phyloP scores from a whole-genome alignment of 2,329 filamentous ascomycete species.

The Fusarium pseudograminearum region DNA sequence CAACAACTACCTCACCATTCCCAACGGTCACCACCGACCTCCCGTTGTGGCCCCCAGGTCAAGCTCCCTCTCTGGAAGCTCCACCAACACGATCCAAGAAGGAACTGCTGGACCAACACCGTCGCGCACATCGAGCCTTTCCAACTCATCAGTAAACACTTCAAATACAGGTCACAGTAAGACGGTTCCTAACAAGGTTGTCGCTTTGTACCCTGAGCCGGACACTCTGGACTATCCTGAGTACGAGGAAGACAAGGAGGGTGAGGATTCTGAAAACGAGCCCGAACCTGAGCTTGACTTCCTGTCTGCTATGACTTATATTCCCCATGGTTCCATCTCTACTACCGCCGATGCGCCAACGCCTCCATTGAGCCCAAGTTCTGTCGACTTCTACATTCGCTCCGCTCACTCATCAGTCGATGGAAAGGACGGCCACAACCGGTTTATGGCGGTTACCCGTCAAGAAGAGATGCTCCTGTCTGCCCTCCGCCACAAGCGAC shows the following conservation, averaged over 20 bases:
- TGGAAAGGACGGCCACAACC: conserved; percentile 49
- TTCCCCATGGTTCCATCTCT: conserved; percentile 42
- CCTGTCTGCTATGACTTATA: conserved; percentile 29
- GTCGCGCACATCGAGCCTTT: conserved; percentile 52
- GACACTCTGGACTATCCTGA: conserved; percentile 42
- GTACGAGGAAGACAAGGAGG: conserved; percentile 34
- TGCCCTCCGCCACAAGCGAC: conserved; percentile 67
- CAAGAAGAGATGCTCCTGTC: conserved; percentile 70
- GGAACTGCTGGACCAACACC: conserved; percentile 37
- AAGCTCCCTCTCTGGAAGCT: conserved; percentile 44
- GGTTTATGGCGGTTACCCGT: conserved; percentile 68
- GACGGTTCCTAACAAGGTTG: conserved; percentile 50
- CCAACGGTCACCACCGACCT: conserved; percentile 39
- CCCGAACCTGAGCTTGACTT: conserved; percentile 30
- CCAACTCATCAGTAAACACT: conserved; percentile 55
- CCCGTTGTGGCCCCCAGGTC: conserved; percentile 38
- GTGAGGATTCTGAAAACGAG: conserved; percentile 26
- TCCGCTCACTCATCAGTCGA: conserved; percentile 55
- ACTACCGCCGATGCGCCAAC: conserved; percentile 58
- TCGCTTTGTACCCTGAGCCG: conserved; percentile 53
- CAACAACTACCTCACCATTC: conserved; percentile 59
- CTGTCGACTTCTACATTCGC: conserved; percentile 62
- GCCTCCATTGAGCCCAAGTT: conserved; percentile 65
- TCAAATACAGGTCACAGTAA: conserved; percentile 51
- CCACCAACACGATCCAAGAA: conserved; percentile 44